Evolutionary conservation across 2,329 filamentous ascomycete genomes (phyloP), one percentile per base, ranked within the genome.

Genomic region (Aspergillus intermedius): DNA sequence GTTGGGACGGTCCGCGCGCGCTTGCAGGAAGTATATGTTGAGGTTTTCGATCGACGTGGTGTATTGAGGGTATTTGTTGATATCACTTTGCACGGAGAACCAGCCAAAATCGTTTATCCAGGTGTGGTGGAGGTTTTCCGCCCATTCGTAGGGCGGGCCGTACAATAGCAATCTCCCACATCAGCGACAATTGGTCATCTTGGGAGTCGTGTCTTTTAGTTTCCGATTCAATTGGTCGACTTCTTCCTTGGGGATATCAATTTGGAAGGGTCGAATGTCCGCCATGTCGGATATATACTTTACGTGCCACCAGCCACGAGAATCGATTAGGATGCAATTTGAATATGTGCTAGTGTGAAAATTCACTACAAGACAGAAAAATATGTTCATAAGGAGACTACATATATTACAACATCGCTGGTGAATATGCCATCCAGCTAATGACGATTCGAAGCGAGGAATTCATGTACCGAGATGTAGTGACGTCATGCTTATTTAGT

Each of bases 151-250:
- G 7, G 22, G 17, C 30, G 51, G 45, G 5, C 48, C 23, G 37
- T n/a, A 51, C 45, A 45, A 37, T 50, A 50, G 9, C 34, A 9
- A 10, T 6, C 17, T 3, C 43, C 45, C 3, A 46, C 51, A 17
- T 44, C 21, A 22, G 46, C 48, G 3, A 53, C 48, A 8, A 53
- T 53, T 9, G 17, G 17, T 6, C 41, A 44, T n/a, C 12, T 23
- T 21, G 49, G 47, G 3, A 54, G 42, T 19, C 49, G 52, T 51
- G 23, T 49, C 52, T 23, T 30, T 25, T 1, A 53, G 34, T 28
- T 49, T 53, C 3, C 45, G 44, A 7, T 46, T 28, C 9, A 51
- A 28, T 9, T 46, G 49, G 6, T 49, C 25, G 3, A 53, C 46
- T 37, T 53, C 49, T 37, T 49, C n/a, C n/a, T 8, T 5, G 2